Evolutionary conservation across 148 eudicot genomes (phyloP), one percentile per base, ranked within the genome.

Genomic region (Silene conica): DNA sequence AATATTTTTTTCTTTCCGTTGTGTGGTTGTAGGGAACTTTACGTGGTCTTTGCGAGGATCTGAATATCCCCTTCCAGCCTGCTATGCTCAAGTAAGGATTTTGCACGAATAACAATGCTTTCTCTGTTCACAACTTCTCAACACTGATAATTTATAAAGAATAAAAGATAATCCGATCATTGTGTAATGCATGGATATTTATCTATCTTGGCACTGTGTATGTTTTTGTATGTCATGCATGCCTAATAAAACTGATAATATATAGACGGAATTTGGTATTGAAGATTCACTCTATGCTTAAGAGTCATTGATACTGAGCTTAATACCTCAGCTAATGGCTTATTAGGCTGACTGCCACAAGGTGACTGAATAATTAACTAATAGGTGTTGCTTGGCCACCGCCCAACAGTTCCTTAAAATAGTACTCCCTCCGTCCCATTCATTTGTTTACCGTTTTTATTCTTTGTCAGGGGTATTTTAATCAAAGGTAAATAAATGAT

Each of bases 1-100:
- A 43, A 11, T 12, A 19, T 48, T 60, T 41, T 41, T 34, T 63
- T 5, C 25, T 69, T 54, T 70, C 54, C 69, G 58, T 78, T 72
- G 71, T 74, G 75, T 65, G 63, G 59, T 21, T 77, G 82, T 80
- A 92, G 99, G 89, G 79, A 56, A 78, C 90, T 82, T 81, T 95
- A 63, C 90, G 89, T 71, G 86, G 83, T 71, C 92, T 95, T 75
- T 95, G 99, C 82, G 87, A 89, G 75, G 96, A 90, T 62, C 77
- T 95, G 80, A 79, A 85, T 63, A 90, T 95, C 77, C 97, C 97
- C 45, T 95, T 92, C 77, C 96, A 90, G 80, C 83, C 85, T 73
- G 79, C 88, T 68, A 95, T 95, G 99, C 96, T 95, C 80, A 90
- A 84, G 99, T 95, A 76, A 68, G 82, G 55, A 63, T n/a, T 58